Base-by-base conservation (phyloP, 2,329 filamentous ascomycete species). In the Acrocalymma vagum region DNA sequence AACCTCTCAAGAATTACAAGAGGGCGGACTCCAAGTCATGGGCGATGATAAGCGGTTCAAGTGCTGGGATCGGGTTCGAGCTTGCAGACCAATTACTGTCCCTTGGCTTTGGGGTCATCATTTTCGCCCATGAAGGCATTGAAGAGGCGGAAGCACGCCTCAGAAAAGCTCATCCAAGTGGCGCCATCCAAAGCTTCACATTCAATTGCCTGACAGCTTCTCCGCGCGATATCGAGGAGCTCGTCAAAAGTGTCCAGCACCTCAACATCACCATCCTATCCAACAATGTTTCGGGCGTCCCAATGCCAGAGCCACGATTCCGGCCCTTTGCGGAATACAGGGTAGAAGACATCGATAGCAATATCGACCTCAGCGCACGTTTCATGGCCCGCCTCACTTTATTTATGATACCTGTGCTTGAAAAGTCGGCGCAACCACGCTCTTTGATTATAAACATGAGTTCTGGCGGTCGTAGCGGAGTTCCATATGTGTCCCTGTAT, bases 31-130 rank as follows among this genome's bases (percentile, higher is more conserved):
- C 11, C 13, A 23, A 11, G 5, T 22, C 25, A 14, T 45, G 42
- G 42, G 42, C 35, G 6, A 13, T 45, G 6, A 33, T 45, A 14
- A 45, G 21, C 15, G 42, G 35, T 4, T 39, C 42, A 11, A 39
- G 35, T 17, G 42, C 25, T 11, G 42, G 42, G n/a, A 45, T 45
- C 18, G 42, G 42, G 21, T 36, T 23, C 14, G 42, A 21, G 6
- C 26, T 22, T 16, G 42, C 42, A 7, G 20, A 30, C 3, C 20
- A 45, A 13, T 27, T 45, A 9, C 35, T 45, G 22, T 36, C 30
- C 6, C 42, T 39, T 6, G 21, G 15, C 27, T 45, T 45, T 16
- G 36, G 36, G 30, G 42, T 45, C 30, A 45, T 45, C 10, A 39
- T 45, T 18, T 26, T 45, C 17, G 35, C 35, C 2, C 35, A 39